Percentiles rank a stretch among this genome's conserved stretches.
phyloP scores from a whole-genome alignment of 306 rosid species.

The Sophora flavescens region DNA sequence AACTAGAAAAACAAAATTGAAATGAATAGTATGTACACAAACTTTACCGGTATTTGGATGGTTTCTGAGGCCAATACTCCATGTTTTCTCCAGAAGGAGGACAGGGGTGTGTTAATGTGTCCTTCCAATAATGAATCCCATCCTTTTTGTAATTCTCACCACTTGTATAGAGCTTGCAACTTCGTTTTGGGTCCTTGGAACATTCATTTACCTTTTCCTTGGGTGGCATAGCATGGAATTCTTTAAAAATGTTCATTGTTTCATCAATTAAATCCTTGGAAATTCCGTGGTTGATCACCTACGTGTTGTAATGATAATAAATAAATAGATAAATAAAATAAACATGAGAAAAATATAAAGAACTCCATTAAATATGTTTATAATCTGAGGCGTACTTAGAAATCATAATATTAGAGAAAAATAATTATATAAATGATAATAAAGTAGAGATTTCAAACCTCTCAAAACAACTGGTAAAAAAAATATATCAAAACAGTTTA shows the following conservation, averaged over 20 bases:
- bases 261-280: constrained; percentile 53
- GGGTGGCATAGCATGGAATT: constrained; percentile 70
- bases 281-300: constrained; percentile 86
- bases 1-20: too few relatives aligned
- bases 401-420: too few relatives aligned
- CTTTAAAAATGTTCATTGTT: constrained; percentile 53
- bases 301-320: not conserved
- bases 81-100: constrained; percentile 59
- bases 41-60: constrained; percentile 56
- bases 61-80: constrained; percentile 78
- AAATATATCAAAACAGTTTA: too few relatives aligned
- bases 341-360: too few relatives aligned
- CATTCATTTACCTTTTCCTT: constrained; percentile 68
- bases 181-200: constrained; percentile 62
- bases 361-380: too few relatives aligned
- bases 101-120: constrained; percentile 67
- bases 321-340: too few relatives aligned
- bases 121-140: constrained; percentile 70
- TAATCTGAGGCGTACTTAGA: too few relatives aligned
- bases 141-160: constrained; percentile 57
- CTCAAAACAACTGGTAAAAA: too few relatives aligned
- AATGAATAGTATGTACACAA: too few relatives aligned
- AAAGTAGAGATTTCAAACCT: too few relatives aligned
- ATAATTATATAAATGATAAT: too few relatives aligned
- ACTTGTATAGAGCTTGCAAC: constrained; percentile 70